Percentiles rank a stretch among this genome's conserved stretches.
Conservation (phyloP, 1,284 basidiomycete species). For the Papiliotrema nemorosa region DNA sequence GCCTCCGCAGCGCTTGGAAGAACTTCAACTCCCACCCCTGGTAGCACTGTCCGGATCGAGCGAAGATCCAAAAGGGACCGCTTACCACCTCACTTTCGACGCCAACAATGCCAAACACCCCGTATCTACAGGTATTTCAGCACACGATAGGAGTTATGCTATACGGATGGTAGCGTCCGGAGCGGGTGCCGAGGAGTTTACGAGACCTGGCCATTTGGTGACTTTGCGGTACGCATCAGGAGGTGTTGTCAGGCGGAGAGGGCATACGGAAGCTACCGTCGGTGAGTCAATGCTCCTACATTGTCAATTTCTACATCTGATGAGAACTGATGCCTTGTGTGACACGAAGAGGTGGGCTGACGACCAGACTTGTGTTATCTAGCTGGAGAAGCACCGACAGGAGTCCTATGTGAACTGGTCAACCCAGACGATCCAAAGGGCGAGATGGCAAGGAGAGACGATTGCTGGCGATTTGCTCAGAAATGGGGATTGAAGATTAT, state of each 20-base stretch:
- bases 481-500: conserved; percentile 89
- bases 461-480: conserved; percentile 88
- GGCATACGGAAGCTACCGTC: conserved; percentile 89
- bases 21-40: conserved; percentile 92
- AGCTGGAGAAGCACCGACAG: conserved; percentile 71
- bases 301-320: too few relatives aligned
- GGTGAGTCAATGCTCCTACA: conserved; percentile 47
- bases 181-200: conserved; percentile 63
- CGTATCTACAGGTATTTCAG: conserved; percentile 88
- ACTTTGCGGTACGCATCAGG: conserved; percentile 83
- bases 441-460: conserved; percentile 93
- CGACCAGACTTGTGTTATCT: conserved; percentile 77
- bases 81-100: conserved; percentile 95
- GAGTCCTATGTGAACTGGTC: conserved; percentile 90
- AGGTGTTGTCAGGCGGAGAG: conserved; percentile 77
- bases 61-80: conserved; percentile 86
- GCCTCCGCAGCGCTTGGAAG: conserved; percentile 67
- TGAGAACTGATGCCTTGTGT: too few relatives aligned
- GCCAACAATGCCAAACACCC: conserved; percentile 57
- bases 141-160: conserved; percentile 87
- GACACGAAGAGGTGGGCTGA: too few relatives aligned
- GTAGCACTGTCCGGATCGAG: conserved; percentile 65
- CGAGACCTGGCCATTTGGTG: conserved; percentile 91
- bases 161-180: conserved; percentile 70
- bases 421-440: conserved; percentile 82